Evolutionary conservation across 2,329 filamentous ascomycete species (phyloP).

Genomic region (Corinectria fuckeliana): DNA sequence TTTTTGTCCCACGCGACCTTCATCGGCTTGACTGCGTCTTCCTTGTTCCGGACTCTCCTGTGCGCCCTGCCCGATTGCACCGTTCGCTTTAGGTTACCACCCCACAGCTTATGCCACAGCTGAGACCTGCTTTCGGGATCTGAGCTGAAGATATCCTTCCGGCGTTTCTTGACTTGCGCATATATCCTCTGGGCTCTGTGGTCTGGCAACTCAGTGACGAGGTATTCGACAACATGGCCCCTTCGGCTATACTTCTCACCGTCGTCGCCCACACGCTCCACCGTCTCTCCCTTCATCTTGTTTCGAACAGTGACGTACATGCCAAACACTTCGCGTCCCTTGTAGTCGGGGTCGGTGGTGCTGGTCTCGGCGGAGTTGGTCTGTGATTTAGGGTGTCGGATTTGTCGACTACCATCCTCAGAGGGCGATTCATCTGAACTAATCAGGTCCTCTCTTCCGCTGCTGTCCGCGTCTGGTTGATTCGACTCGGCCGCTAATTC

Average conservation of each 20-base stretch:
- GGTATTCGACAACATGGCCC: conserved; percentile 79
- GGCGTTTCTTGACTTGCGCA: conserved; percentile 59
- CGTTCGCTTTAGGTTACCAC: conserved; percentile 46
- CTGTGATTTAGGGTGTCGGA: not conserved
- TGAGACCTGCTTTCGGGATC: conserved; percentile 50
- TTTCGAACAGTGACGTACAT: conserved; percentile 77
- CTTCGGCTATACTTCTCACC: not conserved
- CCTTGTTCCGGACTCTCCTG: conserved; percentile 60
- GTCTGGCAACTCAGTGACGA: conserved; percentile 66
- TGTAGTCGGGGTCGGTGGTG: not conserved
- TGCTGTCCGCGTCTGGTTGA: conserved; percentile 1
- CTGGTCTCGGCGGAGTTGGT: not conserved
- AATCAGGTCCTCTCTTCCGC: not conserved
- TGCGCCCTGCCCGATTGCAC: conserved; percentile 64
- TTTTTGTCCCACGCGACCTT: conserved; percentile 54
- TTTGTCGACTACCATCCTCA: not conserved
- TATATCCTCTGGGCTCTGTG: conserved; percentile 61
- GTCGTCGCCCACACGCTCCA: conserved; percentile 61
- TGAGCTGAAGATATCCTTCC: conserved; percentile 53
- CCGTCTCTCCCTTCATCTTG: conserved; percentile 70
- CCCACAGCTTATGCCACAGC: conserved; percentile 56
- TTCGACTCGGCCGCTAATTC: conserved; percentile 48
- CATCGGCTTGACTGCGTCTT: conserved; percentile 55
- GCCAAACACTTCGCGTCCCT: conserved; percentile 53
- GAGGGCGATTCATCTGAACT: not conserved